A percentile compares a stretch with the other conserved stretches of the same genome.
Evolutionary conservation across 306 rosid genomes (phyloP).

Genomic region (Arachis hypogaea): DNA sequence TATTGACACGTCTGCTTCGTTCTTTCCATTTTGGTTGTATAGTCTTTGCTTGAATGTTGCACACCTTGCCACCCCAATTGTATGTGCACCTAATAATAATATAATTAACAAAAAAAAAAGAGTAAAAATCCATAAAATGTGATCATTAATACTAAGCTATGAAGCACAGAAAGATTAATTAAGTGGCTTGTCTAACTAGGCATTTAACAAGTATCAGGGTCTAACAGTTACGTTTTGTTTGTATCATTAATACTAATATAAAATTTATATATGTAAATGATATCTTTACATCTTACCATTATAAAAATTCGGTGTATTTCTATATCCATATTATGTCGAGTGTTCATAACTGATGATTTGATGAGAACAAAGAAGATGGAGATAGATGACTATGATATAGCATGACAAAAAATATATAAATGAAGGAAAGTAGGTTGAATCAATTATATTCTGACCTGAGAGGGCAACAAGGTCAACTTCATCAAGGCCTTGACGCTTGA

Average conservation of each 20-base stretch:
- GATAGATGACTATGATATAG: background rate
- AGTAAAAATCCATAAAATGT: too few relatives aligned
- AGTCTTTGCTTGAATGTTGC: conserved; percentile 79
- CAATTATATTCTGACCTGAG: conserved; percentile 49
- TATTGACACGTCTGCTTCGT: conserved; percentile 68
- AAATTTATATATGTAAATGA: too few relatives aligned
- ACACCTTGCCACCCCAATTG: conserved; percentile 84
- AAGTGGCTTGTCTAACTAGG: too few relatives aligned
- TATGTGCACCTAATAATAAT: conserved; percentile 63
- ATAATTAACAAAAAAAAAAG: background rate
- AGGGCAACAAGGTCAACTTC: conserved; percentile 83
- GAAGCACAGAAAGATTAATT: too few relatives aligned
- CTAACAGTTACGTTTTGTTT: too few relatives aligned
- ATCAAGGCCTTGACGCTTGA: conserved; percentile 82
- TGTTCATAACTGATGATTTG: background rate
- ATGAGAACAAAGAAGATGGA: background rate
- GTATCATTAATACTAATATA: too few relatives aligned
- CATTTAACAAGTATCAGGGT: too few relatives aligned
- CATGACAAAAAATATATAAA: background rate
- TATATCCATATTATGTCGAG: too few relatives aligned
- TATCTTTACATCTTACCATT: too few relatives aligned
- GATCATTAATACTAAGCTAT: background rate
- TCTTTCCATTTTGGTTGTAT: conserved; percentile 83
- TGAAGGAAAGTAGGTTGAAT: background rate
- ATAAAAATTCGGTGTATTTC: too few relatives aligned